Evolutionary conservation across 164 flowering plant species (phyloP).

Genomic region (Magnolia sinica): DNA sequence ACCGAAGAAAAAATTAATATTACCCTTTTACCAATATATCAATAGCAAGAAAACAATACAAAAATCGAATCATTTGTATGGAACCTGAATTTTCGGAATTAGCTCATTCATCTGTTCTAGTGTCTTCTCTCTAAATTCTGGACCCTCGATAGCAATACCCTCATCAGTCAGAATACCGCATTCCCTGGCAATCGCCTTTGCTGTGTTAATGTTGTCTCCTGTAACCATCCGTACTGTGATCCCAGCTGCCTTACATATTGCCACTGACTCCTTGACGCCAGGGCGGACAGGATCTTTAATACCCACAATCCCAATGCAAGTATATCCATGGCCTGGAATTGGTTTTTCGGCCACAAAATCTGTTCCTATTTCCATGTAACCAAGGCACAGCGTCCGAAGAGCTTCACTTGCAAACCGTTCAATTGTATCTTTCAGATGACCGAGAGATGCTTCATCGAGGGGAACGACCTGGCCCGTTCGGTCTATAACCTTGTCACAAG

Average conservation of each 20-base stretch:
- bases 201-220: conserved; percentile 88
- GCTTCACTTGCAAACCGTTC: conserved; percentile 85
- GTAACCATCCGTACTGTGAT: conserved; percentile 93
- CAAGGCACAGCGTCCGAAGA: conserved; percentile 91
- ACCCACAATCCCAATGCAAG: conserved; percentile 85
- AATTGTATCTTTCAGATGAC: conserved; percentile 51
- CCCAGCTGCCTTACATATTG: conserved; percentile 88
- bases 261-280: conserved; percentile 93
- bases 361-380: conserved; percentile 60
- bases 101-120: conserved; percentile 63
- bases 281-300: conserved; percentile 98
- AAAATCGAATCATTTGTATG: background rate
- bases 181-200: conserved; percentile 96
- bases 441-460: conserved; percentile 47
- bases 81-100: conserved; percentile 87
- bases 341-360: conserved; percentile 47
- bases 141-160: conserved; percentile 95
- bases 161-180: conserved; percentile 88
- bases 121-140: conserved; percentile 71
- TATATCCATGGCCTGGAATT: conserved; percentile 68
- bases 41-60: background rate
- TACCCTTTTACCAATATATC: background rate
- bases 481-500: conserved; percentile 71
- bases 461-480: conserved; percentile 58
- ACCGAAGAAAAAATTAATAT: background rate